These are phyloP conservation scores for Podospora sp. DNA, from an alignment of 495 filamentous ascomycete genomes.

Conservation along the genomic window DNA sequence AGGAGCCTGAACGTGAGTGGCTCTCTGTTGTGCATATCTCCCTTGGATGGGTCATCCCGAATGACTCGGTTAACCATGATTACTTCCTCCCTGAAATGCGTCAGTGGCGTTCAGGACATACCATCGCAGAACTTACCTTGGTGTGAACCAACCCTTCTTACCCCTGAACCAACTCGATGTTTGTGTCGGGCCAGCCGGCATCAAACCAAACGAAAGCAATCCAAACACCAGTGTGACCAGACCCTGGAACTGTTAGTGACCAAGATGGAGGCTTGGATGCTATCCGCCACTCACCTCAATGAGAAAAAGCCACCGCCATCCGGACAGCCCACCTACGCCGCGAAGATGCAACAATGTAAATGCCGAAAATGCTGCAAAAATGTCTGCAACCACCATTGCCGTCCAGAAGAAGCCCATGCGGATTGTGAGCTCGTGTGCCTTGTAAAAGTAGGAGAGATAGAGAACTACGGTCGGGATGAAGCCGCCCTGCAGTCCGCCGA, in stretches of 20 bases:
- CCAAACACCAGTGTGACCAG: conserved; percentile 54
- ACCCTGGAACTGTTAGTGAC: conserved; percentile 28
- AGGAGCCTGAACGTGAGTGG: conserved; percentile 60
- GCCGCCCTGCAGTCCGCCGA: conserved; percentile 73
- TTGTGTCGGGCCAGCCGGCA: conserved; percentile 55
- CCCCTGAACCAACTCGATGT: conserved; percentile 53
- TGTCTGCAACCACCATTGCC: conserved; percentile 51
- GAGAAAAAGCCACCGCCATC: conserved; percentile 64
- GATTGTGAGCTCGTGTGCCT: conserved; percentile 50
- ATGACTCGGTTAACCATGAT: conserved; percentile 56
- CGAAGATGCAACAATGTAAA: conserved; percentile 54
- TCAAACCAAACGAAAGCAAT: conserved; percentile 53
- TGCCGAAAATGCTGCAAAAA: conserved; percentile 53
- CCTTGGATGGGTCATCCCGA: conserved; percentile 58
- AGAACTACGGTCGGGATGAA: conserved; percentile 51
- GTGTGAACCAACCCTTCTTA: conserved; percentile 51
- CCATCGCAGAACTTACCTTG: conserved; percentile 34
- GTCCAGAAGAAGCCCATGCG: conserved; percentile 55
- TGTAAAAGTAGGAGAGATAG: conserved; percentile 60
- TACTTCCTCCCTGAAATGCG: conserved; percentile 44
- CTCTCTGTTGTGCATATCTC: conserved; percentile 35
- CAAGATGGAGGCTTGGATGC: background rate
- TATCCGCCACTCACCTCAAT: conserved; percentile 32
- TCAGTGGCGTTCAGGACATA: conserved; percentile 1
- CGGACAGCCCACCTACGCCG: conserved; percentile 51